A percentile compares a stretch with the other conserved stretches of the same genome.
Evolutionary conservation across 2,329 filamentous ascomycete genomes (phyloP).

Genomic region (Fusarium sulawesiense): DNA sequence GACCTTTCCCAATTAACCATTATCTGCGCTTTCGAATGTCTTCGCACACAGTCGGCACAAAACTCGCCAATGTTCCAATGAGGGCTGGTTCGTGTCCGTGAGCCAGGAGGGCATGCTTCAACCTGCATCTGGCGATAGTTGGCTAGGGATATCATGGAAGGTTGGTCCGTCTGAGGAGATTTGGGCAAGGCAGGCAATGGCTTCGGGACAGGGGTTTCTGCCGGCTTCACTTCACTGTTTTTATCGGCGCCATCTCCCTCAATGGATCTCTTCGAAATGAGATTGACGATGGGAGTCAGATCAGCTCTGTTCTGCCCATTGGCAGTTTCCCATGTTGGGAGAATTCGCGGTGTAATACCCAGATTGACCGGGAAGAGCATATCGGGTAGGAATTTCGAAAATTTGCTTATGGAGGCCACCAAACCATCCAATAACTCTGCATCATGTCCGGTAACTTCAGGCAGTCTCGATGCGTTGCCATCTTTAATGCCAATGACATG

Average conservation of each 20-base stretch:
- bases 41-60: constrained; percentile 71
- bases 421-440: constrained; percentile 57
- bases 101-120: constrained; percentile 70
- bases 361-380: constrained; percentile 90
- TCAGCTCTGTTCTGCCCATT: constrained; percentile 40
- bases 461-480: constrained; percentile 65
- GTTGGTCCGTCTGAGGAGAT: background rate
- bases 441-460: constrained; percentile 49
- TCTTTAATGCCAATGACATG: constrained; percentile 69
- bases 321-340: constrained; percentile 70
- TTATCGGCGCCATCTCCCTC: constrained; percentile 9
- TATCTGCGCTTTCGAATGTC: constrained; percentile 75
- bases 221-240: background rate
- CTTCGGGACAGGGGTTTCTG: constrained; percentile 5
- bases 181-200: constrained; percentile 11
- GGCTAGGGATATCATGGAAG: constrained; percentile 38
- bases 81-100: constrained; percentile 67
- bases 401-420: constrained; percentile 75
- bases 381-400: constrained; percentile 78
- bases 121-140: constrained; percentile 57
- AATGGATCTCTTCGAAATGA: constrained; percentile 46
- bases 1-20: constrained; percentile 73
- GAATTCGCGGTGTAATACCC: constrained; percentile 56
- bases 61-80: constrained; percentile 73
- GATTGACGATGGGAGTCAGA: constrained; percentile 45